Conservation (phyloP, 305 asterid species). For the Fraxinus sp. region DNA sequence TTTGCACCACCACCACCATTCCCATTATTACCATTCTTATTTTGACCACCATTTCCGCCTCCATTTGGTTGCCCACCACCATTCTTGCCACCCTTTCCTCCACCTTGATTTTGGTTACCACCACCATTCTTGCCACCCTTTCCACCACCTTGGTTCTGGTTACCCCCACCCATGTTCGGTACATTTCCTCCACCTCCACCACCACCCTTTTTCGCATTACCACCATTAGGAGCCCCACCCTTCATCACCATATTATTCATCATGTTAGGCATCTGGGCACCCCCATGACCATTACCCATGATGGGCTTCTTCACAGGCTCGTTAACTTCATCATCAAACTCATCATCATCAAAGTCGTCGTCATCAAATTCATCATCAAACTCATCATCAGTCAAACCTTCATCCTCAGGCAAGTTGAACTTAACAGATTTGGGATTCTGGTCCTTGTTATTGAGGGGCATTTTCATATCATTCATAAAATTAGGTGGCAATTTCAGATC, state of each 20-base stretch:
- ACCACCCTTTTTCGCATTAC: background rate
- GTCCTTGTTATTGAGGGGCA: conserved; percentile 37
- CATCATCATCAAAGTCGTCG: conserved; percentile 32
- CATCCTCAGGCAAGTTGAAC: conserved; percentile 49
- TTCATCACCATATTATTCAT: background rate
- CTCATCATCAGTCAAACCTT: conserved; percentile 49
- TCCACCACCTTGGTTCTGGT: conserved; percentile 42
- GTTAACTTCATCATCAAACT: background rate
- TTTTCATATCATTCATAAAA: conserved; percentile 49
- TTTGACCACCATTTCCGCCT: conserved; percentile 23
- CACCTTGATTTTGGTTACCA: conserved; percentile 21
- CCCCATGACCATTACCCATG: background rate
- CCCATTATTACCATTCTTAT: conserved; percentile 4
- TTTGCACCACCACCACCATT: conserved; percentile 6
- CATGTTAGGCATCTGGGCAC: background rate
- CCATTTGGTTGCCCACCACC: conserved; percentile 32
- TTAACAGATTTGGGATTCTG: conserved; percentile 57
- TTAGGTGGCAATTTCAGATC: conserved; percentile 68
- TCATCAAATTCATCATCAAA: conserved; percentile 38
- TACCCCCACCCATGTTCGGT: conserved; percentile 9
- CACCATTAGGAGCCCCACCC: background rate
- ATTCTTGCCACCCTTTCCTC: conserved; percentile 33
- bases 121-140: conserved; percentile 23
- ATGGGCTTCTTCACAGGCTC: conserved; percentile 1
- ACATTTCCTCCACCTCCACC: background rate